Evolutionary conservation across 106 monocot genomes (phyloP).

Genomic region (Acorus calamus): DNA sequence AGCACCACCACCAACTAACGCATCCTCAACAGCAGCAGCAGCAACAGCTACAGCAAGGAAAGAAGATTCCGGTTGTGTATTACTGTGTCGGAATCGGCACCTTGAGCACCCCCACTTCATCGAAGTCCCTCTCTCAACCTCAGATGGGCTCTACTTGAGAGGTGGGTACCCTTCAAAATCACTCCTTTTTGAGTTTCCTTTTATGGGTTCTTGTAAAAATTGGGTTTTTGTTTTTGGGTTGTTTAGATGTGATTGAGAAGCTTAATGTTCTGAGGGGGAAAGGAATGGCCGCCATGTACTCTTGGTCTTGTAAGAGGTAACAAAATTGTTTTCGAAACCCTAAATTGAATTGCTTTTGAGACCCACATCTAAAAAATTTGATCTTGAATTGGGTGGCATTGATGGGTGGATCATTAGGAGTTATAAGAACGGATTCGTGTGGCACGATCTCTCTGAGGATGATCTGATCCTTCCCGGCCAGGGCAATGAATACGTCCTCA

Average conservation of each 20-base stretch:
- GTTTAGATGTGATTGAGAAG: conserved; percentile 33
- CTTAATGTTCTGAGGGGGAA: conserved; percentile 42
- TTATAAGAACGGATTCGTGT: conserved; percentile 91
- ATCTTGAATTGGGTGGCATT: neutral
- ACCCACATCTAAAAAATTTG: no score
- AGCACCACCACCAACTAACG: neutral
- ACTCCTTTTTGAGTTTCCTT: neutral
- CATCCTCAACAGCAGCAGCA: neutral
- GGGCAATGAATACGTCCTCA: conserved; percentile 72
- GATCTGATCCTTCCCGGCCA: conserved; percentile 57
- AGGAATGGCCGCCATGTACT: conserved; percentile 40
- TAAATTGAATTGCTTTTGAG: no score
- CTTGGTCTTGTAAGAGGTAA: conserved; percentile 63
- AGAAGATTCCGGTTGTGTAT: conserved; percentile 32
- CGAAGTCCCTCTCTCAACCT: conserved; percentile 25
- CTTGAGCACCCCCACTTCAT: conserved; percentile 49
- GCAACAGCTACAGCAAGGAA: conserved; percentile 1
- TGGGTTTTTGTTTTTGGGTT: neutral
- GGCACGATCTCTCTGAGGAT: conserved; percentile 82
- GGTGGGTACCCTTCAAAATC: conserved; percentile 10
- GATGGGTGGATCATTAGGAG: conserved; percentile 29
- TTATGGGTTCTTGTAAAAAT: neutral
- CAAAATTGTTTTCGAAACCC: neutral
- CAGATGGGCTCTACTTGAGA: conserved; percentile 27
- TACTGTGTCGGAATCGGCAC: conserved; percentile 27